Base-by-base conservation (phyloP, 2,329 filamentous ascomycete genomes). In the Alternaria solani region DNA sequence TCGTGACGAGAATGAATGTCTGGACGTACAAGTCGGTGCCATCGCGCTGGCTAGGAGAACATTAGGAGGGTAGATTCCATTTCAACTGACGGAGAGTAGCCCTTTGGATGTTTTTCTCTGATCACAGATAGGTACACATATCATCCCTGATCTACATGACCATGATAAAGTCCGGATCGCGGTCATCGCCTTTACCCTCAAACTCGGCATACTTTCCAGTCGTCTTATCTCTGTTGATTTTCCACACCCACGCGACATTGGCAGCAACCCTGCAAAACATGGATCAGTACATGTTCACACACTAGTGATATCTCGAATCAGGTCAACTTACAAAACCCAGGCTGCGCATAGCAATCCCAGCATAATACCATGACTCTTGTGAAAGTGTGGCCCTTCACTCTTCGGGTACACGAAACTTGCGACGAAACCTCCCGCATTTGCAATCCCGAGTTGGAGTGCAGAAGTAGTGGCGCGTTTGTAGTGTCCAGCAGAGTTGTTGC, bases 381-480 rank as follows among this genome's bases (percentile, higher is more conserved):
- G 84, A 59, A 86, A 91, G 53, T 83, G 79, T 0, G 88, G 87
- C 0, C 81, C 83, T 52, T 91, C 81, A 0, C 67, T 73, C 49
- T 81, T 82, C 3, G 86, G 87, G 64, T 90, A 90, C 5, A 87
- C 84, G 69, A 90, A 90, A 0, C 84, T 86, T 0, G 88, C 86
- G 2, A 91, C 87, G 65, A 91, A 89, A 0, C 89, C 89, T 46
- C 88, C 88, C 7, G 83, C 85, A 64, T 91, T 91, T 0, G 88
- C 89, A 65, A 91, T 86, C 1, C 86, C 85, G 26, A 91, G 80
- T 74, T 91, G 88, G 66, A 91, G 68, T 0, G 86, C 89, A 1
- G 85, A 86, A 0, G 88, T 89, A 0, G 89, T 91, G 0, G 89
- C 89, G 14, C 89, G 80, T 74, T 91, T 91, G 70, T 91, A 91